phyloP scores from a whole-genome alignment of 2,329 filamentous ascomycete species.

The Cordyceps fumosorosea region DNA sequence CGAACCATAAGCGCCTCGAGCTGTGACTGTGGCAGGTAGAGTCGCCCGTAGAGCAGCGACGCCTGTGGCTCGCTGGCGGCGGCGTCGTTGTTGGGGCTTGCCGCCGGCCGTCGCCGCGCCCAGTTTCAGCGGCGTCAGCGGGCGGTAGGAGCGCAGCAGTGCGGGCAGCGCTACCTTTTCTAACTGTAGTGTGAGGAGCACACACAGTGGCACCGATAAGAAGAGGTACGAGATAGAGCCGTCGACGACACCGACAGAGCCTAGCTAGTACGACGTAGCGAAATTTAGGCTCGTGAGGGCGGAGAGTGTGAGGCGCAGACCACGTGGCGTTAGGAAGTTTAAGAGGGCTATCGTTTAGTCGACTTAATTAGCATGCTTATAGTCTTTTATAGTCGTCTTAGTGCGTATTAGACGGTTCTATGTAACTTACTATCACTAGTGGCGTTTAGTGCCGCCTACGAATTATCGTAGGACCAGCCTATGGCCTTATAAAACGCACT shows the following conservation, averaged over 20 bases:
- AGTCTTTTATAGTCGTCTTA: not conserved
- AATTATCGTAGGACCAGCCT: conserved; percentile 87
- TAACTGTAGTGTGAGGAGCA: conserved; percentile 60
- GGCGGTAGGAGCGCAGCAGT: conserved; percentile 76
- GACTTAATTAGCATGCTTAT: not conserved
- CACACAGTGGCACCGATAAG: conserved; percentile 71
- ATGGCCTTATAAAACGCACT: conserved; percentile 81
- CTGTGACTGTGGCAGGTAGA: conserved; percentile 78
- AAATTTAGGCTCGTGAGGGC: conserved; percentile 90
- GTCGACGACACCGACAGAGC: conserved; percentile 84
- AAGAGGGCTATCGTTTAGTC: conserved; percentile 58
- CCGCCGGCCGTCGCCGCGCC: conserved; percentile 18
- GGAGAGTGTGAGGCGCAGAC: conserved; percentile 79
- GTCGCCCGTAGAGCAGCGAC: conserved; percentile 65
- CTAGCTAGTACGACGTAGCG: conserved; percentile 87
- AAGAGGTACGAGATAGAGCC: conserved; percentile 95
- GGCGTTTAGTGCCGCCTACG: conserved; percentile 78
- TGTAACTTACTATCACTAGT: conserved; percentile 63
- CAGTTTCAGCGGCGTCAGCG: conserved; percentile 56
- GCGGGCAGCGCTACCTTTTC: conserved; percentile 68
- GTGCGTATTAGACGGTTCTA: not conserved
- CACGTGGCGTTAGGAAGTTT: conserved; percentile 79
- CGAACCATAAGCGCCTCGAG: conserved; percentile 81
- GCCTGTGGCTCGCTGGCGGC: conserved; percentile 30
- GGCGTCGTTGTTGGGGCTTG: conserved; percentile 1